A percentile compares a stretch with the other conserved stretches of the same genome.
Conservation (phyloP, 495 filamentous ascomycete genomes). For the Corynascus novoguineensis region DNA sequence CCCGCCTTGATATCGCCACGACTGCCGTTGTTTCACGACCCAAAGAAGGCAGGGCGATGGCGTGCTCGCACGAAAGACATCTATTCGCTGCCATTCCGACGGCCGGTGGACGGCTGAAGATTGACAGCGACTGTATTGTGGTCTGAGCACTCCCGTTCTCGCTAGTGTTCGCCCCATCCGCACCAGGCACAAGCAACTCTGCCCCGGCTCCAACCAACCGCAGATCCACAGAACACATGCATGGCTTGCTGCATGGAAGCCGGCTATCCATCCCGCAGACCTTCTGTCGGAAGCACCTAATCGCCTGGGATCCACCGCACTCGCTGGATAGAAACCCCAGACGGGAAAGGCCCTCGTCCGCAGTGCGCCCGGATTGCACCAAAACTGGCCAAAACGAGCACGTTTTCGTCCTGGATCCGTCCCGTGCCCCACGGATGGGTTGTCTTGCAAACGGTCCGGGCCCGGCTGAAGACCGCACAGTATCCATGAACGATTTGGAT, state of each 20-base stretch:
- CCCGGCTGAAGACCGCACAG: conserved; percentile 12
- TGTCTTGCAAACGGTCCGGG: conserved; percentile 20
- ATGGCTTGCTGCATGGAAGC: conserved; percentile 25
- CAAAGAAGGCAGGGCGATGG: conserved; percentile 1
- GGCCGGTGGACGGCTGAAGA: conserved; percentile 6
- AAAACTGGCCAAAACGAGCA: conserved; percentile 23
- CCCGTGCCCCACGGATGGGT: conserved; percentile 9
- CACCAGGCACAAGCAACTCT: background rate
- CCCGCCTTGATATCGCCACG: conserved; percentile 25
- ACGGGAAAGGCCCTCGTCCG: conserved; percentile 24
- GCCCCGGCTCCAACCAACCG: background rate
- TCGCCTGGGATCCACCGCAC: conserved; percentile 20
- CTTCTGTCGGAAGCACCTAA: conserved; percentile 19
- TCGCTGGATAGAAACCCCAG: conserved; percentile 19
- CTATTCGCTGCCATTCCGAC: conserved; percentile 11
- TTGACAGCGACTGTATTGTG: conserved; percentile 1
- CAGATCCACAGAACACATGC: conserved; percentile 11
- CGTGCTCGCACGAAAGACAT: conserved; percentile 7
- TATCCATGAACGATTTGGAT: conserved; percentile 18
- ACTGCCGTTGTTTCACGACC: conserved; percentile 13
- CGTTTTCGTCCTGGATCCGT: conserved; percentile 17
- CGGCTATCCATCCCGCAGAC: conserved; percentile 18
- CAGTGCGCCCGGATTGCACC: conserved; percentile 21
- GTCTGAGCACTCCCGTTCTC: conserved; percentile 8
- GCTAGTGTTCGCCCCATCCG: background rate